Conservation (phyloP, 176 grass and related monocot species). For the Ananas comosus region DNA sequence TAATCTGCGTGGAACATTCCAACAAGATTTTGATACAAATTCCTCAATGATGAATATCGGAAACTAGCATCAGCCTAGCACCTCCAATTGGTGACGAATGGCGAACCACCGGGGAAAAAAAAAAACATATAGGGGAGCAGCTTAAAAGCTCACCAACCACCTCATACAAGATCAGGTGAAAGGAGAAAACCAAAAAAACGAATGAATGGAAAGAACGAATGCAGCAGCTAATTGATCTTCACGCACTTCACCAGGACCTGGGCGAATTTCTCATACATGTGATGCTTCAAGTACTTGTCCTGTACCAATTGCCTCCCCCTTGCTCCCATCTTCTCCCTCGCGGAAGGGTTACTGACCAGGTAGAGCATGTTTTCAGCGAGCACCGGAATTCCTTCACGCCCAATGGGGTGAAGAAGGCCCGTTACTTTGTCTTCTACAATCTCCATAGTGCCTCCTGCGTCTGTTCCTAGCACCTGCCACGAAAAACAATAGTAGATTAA, state of each 20-base stretch:
- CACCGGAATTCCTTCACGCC: slow-evolving; percentile 18
- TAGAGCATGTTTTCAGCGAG: slow-evolving; percentile 36
- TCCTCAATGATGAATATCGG: too few species aligned
- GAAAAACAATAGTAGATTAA: not conserved
- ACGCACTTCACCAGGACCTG: slow-evolving; percentile 32
- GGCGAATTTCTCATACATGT: slow-evolving; percentile 30
- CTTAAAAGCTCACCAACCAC: not conserved
- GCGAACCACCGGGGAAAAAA: not conserved
- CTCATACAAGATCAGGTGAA: not conserved
- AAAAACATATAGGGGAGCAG: not conserved
- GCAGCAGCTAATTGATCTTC: slow-evolving; percentile 18
- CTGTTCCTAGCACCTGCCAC: slow-evolving; percentile 35
- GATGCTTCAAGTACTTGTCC: slow-evolving; percentile 38
- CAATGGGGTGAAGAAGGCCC: slow-evolving; percentile 37
- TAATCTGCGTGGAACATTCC: too few species aligned
- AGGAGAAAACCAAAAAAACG: not conserved
- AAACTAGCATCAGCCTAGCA: too few species aligned
- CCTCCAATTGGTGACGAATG: too few species aligned
- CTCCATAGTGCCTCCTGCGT: slow-evolving; percentile 40
- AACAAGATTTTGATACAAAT: too few species aligned
- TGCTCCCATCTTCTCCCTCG: slow-evolving; percentile 30
- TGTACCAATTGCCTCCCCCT: slow-evolving; percentile 34
- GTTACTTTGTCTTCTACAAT: slow-evolving; percentile 32
- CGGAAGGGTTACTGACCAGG: slow-evolving; percentile 27
- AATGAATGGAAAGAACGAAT: not conserved